Evolutionary conservation across 345 rosid genomes (phyloP).

Genomic region (Psidium friedrichsthalianum): DNA sequence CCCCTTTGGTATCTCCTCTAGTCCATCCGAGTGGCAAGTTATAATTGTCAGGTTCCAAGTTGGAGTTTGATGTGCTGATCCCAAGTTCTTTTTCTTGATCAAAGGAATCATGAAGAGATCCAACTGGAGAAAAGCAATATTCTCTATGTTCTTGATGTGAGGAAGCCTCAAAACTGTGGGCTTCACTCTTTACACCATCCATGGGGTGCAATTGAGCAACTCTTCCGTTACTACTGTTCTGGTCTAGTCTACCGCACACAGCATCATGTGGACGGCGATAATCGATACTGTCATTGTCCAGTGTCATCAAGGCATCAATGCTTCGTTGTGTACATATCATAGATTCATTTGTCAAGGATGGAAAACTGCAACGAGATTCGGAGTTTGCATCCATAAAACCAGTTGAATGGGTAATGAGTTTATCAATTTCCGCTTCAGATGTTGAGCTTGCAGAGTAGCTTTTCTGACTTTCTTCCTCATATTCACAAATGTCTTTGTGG

Average conservation of each 20-base stretch:
- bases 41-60: neutral
- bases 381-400: slow-evolving; percentile 10
- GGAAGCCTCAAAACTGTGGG: neutral
- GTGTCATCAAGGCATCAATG: neutral
- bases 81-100: neutral
- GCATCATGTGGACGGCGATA: neutral
- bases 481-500: neutral
- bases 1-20: neutral
- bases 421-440: slow-evolving; percentile 12
- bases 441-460: slow-evolving; percentile 6
- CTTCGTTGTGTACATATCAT: neutral
- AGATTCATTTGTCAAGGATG: neutral
- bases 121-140: neutral
- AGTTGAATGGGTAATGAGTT: slow-evolving; percentile 17
- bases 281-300: neutral
- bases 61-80: neutral
- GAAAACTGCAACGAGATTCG: neutral
- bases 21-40: neutral
- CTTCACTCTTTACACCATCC: neutral
- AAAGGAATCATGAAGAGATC: neutral
- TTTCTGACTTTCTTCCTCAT: slow-evolving; percentile 1
- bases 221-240: neutral
- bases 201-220: neutral
- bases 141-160: neutral
- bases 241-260: neutral